Conservation (phyloP, 495 filamentous ascomycete genomes). For the Penicillium flavigenum region DNA sequence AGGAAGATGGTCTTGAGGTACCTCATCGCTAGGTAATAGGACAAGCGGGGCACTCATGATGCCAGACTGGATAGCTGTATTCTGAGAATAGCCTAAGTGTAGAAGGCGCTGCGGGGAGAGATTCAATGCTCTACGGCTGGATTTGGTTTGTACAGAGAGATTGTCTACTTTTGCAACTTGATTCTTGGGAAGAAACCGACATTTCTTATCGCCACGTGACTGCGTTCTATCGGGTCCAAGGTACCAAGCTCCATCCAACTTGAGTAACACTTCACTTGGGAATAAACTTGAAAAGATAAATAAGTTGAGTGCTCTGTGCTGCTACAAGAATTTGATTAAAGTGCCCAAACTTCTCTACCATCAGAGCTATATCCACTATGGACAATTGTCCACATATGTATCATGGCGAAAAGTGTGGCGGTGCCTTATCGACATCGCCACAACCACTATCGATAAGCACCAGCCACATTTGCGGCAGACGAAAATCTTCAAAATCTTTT, state of each 20-base stretch:
- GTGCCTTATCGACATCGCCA: constrained; percentile 25
- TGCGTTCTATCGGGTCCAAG: no score
- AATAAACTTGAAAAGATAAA: neutral
- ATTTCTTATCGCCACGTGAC: constrained; percentile 28
- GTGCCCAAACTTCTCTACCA: neutral
- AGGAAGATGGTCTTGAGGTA: constrained; percentile 59
- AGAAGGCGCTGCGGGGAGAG: neutral
- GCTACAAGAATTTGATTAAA: neutral
- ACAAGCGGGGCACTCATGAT: constrained; percentile 50
- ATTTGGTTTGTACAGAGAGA: neutral
- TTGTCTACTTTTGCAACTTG: neutral
- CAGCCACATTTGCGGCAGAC: constrained; percentile 32
- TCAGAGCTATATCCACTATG: neutral
- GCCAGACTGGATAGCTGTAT: neutral
- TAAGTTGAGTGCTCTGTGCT: neutral
- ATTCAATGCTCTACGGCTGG: neutral
- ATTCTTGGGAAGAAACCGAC: constrained; percentile 11
- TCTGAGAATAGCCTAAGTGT: neutral
- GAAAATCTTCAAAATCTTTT: constrained; percentile 37
- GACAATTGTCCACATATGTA: no score
- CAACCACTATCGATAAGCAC: constrained; percentile 43
- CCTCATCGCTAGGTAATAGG: constrained; percentile 76
- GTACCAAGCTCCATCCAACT: neutral
- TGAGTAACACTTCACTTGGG: neutral
- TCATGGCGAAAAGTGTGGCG: neutral